Conservation (phyloP, 2,329 filamentous ascomycete species). For the Dendrostoma leiphaemia region DNA sequence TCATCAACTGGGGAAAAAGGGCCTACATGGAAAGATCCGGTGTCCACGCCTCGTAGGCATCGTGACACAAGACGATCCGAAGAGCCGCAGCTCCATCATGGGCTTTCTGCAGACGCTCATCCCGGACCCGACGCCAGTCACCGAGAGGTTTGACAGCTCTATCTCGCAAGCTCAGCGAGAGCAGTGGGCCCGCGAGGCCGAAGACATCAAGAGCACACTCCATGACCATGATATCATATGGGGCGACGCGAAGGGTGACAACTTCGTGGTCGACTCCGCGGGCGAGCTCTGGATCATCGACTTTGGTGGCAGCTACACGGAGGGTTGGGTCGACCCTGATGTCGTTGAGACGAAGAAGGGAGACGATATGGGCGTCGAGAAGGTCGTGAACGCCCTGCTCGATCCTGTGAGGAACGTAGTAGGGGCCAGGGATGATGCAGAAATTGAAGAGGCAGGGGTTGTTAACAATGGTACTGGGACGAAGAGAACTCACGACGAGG, state of each 20-base stretch:
- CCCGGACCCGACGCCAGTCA: not conserved
- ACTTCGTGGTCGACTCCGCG: slow-evolving; percentile 28
- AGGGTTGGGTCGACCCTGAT: slow-evolving; percentile 26
- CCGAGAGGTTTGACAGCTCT: slow-evolving; percentile 1
- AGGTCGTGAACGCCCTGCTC: slow-evolving; percentile 6
- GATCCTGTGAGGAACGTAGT: slow-evolving; percentile 5
- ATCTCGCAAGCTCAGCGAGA: slow-evolving; percentile 1
- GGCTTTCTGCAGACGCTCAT: slow-evolving; percentile 11
- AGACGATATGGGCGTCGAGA: slow-evolving; percentile 10
- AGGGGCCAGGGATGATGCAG: not conserved
- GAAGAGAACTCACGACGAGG: not conserved
- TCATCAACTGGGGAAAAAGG: not conserved
- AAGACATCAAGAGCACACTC: not conserved
- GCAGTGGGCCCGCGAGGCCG: slow-evolving; percentile 2
- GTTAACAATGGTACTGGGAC: not conserved
- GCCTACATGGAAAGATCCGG: not conserved
- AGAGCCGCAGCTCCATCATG: slow-evolving; percentile 1
- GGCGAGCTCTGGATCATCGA: slow-evolving; percentile 30
- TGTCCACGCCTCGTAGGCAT: slow-evolving; percentile 5
- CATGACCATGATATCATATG: slow-evolving; percentile 22
- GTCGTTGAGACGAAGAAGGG: slow-evolving; percentile 7
- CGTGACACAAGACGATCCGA: not conserved
- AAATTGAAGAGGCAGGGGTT: not conserved
- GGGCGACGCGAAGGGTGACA: slow-evolving; percentile 30
- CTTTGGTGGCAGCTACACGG: slow-evolving; percentile 30